Evolutionary conservation across 1,284 basidiomycete species (phyloP).

Genomic region (Ganoderma leucocontextum): DNA sequence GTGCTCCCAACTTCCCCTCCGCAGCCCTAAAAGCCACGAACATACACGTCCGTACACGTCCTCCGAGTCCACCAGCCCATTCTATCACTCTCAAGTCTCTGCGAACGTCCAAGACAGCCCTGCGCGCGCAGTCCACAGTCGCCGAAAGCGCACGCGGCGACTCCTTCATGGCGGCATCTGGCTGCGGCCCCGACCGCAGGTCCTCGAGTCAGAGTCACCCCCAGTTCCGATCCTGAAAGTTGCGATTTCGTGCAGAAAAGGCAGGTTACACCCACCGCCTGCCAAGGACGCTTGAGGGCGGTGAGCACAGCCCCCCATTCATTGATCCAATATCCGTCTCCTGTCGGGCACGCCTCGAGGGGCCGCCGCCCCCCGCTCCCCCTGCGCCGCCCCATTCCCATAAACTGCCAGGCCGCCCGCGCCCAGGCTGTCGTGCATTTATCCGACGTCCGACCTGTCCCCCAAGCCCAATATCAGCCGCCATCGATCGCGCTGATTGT

Average conservation of each 20-base stretch:
- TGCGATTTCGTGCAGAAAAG: slow-evolving; percentile 2
- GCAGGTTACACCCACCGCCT: slow-evolving; percentile 6
- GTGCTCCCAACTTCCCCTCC: slow-evolving; percentile 25
- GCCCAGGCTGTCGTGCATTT: slow-evolving; percentile 15
- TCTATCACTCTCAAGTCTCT: background rate
- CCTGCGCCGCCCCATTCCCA: slow-evolving; percentile 3
- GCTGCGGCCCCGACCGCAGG: slow-evolving; percentile 26
- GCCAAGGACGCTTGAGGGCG: background rate
- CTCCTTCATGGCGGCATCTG: slow-evolving; percentile 2
- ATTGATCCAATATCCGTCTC: background rate
- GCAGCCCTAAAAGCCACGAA: slow-evolving; percentile 19
- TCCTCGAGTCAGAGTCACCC: slow-evolving; percentile 28
- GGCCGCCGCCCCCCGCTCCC: background rate
- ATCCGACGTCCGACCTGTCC: slow-evolving; percentile 21
- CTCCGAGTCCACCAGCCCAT: slow-evolving; percentile 6
- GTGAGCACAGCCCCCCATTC: slow-evolving; percentile 8
- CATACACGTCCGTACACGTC: slow-evolving; percentile 22
- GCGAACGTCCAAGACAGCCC: slow-evolving; percentile 1
- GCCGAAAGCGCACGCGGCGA: slow-evolving; percentile 8
- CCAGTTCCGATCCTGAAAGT: slow-evolving; percentile 13
- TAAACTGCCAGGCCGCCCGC: slow-evolving; percentile 16
- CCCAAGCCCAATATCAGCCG: slow-evolving; percentile 17
- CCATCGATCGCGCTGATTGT: slow-evolving; percentile 29
- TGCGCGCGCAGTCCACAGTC: slow-evolving; percentile 34
- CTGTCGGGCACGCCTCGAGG: slow-evolving; percentile 1